phyloP scores from a whole-genome alignment of 1,139 yeast genomes.

The Pichia sp. region DNA sequence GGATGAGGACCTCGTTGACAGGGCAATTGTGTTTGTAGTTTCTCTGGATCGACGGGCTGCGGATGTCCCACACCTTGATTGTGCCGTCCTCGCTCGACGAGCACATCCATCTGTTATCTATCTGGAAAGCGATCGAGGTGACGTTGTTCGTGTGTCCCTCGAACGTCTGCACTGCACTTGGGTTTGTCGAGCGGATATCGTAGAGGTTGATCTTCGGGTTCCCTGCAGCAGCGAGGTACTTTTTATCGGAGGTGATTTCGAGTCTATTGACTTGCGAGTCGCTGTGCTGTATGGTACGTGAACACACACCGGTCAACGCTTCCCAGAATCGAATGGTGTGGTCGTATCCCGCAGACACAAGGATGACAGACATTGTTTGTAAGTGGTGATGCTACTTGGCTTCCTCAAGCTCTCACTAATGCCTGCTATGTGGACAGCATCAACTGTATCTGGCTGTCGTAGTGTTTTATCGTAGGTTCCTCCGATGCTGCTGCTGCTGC shows the following conservation, averaged over 20 bases:
- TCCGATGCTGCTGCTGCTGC: too few relatives aligned
- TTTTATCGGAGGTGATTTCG: conserved; percentile 89
- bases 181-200: conserved; percentile 76
- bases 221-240: conserved; percentile 92
- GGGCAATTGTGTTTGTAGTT: conserved; percentile 88
- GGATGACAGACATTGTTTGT: conserved; percentile 82
- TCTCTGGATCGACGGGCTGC: conserved; percentile 88
- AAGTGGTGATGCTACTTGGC: too few relatives aligned
- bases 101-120: conserved; percentile 97
- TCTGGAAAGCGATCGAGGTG: conserved; percentile 87
- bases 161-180: conserved; percentile 85
- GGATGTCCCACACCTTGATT: conserved; percentile 95
- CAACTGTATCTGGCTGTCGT: too few relatives aligned
- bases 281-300: conserved; percentile 88
- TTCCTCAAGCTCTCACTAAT: too few relatives aligned
- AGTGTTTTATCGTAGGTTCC: too few relatives aligned
- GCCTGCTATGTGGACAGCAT: too few relatives aligned
- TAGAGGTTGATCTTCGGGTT: conserved; percentile 78
- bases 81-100: conserved; percentile 95
- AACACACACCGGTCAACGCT: conserved; percentile 94
- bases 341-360: conserved; percentile 98
- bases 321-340: conserved; percentile 98
- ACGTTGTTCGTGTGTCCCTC: conserved; percentile 93
- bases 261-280: conserved; percentile 93
- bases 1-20: conserved; percentile 93